Percentiles rank a stretch among this genome's conserved stretches.
phyloP scores from a whole-genome alignment of 768 basidiomycete genomes.

The Termitomyces sp. region DNA sequence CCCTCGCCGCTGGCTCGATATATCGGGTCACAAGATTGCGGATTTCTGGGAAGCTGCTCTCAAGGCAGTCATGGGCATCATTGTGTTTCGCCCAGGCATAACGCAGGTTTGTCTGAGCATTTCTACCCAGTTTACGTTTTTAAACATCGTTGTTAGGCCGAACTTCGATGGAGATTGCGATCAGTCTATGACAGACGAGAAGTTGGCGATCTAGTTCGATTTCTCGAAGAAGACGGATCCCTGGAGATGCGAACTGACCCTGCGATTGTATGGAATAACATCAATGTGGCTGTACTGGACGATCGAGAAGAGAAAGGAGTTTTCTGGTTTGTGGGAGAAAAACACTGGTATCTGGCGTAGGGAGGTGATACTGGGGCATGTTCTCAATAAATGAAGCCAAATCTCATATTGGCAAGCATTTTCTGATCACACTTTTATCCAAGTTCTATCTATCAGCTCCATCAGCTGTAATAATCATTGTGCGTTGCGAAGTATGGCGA shows the following conservation, averaged over 20 bases:
- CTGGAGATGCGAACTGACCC: constrained; percentile 28
- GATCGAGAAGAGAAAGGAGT: constrained; percentile 45
- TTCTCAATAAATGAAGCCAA: constrained; percentile 1
- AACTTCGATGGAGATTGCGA: constrained; percentile 67
- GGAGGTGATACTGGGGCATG: constrained; percentile 3
- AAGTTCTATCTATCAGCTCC: neutral
- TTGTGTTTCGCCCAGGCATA: constrained; percentile 70
- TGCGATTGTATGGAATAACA: constrained; percentile 15
- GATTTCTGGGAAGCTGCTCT: constrained; percentile 72
- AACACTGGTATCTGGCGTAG: constrained; percentile 65
- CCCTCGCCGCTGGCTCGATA: constrained; percentile 76
- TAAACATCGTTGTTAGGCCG: constrained; percentile 35
- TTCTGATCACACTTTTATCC: neutral
- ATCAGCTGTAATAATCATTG: too few species aligned
- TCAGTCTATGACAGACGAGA: constrained; percentile 75
- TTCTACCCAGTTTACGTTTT: neutral
- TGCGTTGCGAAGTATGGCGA: neutral
- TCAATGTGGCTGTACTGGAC: constrained; percentile 30
- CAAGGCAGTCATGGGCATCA: constrained; percentile 57
- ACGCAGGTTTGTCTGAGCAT: constrained; percentile 47
- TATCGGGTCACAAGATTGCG: constrained; percentile 51
- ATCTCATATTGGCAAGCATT: neutral
- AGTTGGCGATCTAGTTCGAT: constrained; percentile 52
- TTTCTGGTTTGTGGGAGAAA: constrained; percentile 54
- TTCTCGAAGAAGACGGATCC: constrained; percentile 48